Evolutionary conservation across 2,329 filamentous ascomycete genomes (phyloP).

Genomic region (Sclerotinia nivalis): DNA sequence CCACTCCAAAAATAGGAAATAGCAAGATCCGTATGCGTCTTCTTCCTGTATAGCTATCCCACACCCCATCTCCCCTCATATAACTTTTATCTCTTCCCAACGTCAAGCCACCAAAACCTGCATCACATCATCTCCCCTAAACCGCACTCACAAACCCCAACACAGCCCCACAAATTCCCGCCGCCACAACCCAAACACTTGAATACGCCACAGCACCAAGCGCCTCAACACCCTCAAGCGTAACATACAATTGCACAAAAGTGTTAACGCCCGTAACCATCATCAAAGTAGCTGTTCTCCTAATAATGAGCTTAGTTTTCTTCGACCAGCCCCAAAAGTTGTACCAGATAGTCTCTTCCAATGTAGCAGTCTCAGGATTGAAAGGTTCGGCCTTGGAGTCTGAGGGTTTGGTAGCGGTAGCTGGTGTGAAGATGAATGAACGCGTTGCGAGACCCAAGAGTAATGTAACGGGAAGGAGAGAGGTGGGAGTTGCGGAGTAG

Average conservation of each 20-base stretch:
- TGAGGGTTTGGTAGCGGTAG: conserved; percentile 52
- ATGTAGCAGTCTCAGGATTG: conserved; percentile 62
- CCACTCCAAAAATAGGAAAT: not conserved
- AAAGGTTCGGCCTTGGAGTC: conserved; percentile 56
- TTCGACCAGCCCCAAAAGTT: conserved; percentile 70
- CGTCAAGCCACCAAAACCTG: conserved; percentile 3
- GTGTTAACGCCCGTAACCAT: conserved; percentile 59
- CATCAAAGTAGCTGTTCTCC: conserved; percentile 62
- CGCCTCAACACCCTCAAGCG: conserved; percentile 68
- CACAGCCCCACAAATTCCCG: conserved; percentile 57
- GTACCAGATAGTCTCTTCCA: conserved; percentile 69
- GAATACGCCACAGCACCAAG: conserved; percentile 73
- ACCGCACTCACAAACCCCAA: conserved; percentile 55
- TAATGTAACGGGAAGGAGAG: conserved; percentile 58
- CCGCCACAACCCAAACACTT: conserved; percentile 70
- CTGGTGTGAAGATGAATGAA: conserved; percentile 75
- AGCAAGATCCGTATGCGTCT: not conserved
- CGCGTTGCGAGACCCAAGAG: conserved; percentile 69
- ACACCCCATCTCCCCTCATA: conserved; percentile 1
- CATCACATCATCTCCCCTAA: conserved; percentile 31
- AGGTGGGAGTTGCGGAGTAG: conserved; percentile 61
- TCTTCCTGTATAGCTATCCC: conserved; percentile 2
- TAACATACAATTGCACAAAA: conserved; percentile 64
- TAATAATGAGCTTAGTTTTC: conserved; percentile 63
- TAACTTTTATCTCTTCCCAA: conserved; percentile 4